These are phyloP conservation scores for Penicillium paneum DNA, from an alignment of 2,329 filamentous ascomycete species.

Conservation along the genomic window DNA sequence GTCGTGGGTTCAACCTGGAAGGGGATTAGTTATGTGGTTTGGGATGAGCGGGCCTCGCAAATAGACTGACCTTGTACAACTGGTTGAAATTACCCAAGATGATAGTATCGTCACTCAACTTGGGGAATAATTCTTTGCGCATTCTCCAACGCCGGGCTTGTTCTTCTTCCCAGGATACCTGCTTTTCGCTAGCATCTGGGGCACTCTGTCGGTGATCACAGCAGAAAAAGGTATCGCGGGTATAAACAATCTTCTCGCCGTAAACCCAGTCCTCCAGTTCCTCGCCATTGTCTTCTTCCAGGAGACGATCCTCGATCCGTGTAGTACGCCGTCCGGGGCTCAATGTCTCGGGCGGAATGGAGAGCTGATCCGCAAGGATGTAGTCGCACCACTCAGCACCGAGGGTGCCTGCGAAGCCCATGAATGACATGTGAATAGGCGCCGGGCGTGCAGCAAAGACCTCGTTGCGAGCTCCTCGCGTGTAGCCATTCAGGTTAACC, in stretches of 20 bases:
- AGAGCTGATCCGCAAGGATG: conserved; percentile 82
- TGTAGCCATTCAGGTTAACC: conserved; percentile 97
- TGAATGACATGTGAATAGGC: conserved; percentile 98
- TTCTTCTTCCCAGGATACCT: conserved; percentile 78
- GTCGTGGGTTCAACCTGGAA: conserved; percentile 89
- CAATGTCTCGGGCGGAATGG: conserved; percentile 77
- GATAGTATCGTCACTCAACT: conserved; percentile 74
- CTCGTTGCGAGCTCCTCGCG: conserved; percentile 91
- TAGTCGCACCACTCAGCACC: conserved; percentile 99
- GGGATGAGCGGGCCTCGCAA: neutral
- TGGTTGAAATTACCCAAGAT: conserved; percentile 99
- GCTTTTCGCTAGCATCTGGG: conserved; percentile 63
- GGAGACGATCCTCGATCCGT: conserved; percentile 64
- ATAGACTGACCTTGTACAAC: conserved; percentile 76
- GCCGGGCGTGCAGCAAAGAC: conserved; percentile 92
- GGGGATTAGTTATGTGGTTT: conserved; percentile 1
- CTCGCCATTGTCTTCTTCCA: conserved; percentile 64
- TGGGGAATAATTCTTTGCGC: conserved; percentile 87
- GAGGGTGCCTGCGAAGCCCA: conserved; percentile 95
- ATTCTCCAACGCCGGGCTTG: conserved; percentile 80
- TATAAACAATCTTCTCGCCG: conserved; percentile 94
- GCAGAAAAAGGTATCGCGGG: conserved; percentile 93
- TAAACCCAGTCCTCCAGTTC: conserved; percentile 84
- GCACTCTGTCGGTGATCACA: conserved; percentile 94
- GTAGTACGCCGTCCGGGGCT: conserved; percentile 75